phyloP scores from a whole-genome alignment of 164 flowering plant species.

The Warburgia ugandensis region DNA sequence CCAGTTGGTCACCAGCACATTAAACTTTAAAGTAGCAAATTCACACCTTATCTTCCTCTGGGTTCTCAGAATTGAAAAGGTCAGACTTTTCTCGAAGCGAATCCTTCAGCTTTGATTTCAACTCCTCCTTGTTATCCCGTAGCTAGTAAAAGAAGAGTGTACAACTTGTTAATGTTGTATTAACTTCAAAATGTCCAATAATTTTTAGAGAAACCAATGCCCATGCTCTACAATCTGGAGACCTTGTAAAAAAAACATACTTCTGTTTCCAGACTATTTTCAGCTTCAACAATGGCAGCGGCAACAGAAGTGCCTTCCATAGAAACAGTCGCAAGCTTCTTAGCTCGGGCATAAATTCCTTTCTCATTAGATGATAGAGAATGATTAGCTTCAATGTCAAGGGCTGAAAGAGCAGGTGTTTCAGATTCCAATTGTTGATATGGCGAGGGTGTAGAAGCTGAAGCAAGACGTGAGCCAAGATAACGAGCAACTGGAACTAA shows the following conservation, averaged over 20 bases:
- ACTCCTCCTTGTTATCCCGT: conserved; percentile 74
- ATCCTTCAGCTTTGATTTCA: conserved; percentile 78
- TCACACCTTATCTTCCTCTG: conserved; percentile 85
- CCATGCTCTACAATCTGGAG: too few relatives aligned
- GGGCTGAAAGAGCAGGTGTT: conserved; percentile 16
- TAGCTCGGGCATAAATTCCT: conserved; percentile 23
- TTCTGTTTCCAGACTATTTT: conserved; percentile 59
- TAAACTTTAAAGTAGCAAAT: background rate
- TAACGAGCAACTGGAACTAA: conserved; percentile 65
- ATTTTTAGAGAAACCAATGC: too few relatives aligned
- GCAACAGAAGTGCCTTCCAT: conserved; percentile 54
- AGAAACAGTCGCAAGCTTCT: conserved; percentile 50
- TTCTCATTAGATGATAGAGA: conserved; percentile 20
- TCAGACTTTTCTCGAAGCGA: conserved; percentile 75
- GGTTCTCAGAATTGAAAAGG: conserved; percentile 48
- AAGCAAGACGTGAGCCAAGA: conserved; percentile 85
- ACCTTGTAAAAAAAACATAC: conserved; percentile 37
- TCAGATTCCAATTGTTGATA: conserved; percentile 30
- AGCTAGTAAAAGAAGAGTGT: conserved; percentile 18
- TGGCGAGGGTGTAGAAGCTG: conserved; percentile 67
- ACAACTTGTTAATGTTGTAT: background rate
- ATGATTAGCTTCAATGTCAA: conserved; percentile 17
- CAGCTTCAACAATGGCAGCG: conserved; percentile 98
- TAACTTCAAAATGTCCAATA: background rate
- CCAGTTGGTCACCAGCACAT: background rate